Percentiles rank a stretch among this genome's conserved stretches.
Evolutionary conservation across 352 stramenopile species (phyloP).

Genomic region (Pythium rhizo-oryzae): DNA sequence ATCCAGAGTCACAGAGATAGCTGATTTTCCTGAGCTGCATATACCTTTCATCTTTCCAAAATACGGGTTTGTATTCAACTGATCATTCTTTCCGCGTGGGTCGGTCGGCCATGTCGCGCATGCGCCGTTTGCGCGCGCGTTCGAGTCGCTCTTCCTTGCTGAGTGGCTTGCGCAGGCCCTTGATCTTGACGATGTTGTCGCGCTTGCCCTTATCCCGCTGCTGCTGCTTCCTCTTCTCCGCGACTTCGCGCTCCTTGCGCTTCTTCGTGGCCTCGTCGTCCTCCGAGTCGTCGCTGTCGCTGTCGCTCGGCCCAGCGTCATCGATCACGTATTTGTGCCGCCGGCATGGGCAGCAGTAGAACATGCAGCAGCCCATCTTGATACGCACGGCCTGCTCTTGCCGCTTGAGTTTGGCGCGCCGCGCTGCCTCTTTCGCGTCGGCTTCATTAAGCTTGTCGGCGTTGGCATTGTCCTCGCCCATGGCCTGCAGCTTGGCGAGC

Average conservation of each 20-base stretch:
- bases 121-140: constrained; percentile 55
- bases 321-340: constrained; percentile 61
- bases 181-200: constrained; percentile 55
- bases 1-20: no score
- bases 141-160: constrained; percentile 71
- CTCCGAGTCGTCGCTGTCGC: constrained; percentile 40
- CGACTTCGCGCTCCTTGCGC: constrained; percentile 29
- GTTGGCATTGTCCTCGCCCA: constrained; percentile 31
- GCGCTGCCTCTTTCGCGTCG: constrained; percentile 22
- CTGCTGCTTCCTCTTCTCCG: constrained; percentile 30
- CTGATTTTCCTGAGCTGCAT: no score
- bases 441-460: constrained; percentile 35
- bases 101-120: constrained; percentile 72
- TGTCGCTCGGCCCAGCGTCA: constrained; percentile 34
- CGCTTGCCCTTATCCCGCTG: constrained; percentile 34
- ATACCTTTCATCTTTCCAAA: no score
- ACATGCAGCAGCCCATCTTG: constrained; percentile 70
- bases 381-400: constrained; percentile 61
- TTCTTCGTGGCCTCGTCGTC: constrained; percentile 44
- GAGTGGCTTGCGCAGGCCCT: constrained; percentile 56
- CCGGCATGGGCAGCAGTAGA: constrained; percentile 66
- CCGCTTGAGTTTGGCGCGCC: constrained; percentile 45
- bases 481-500: constrained; percentile 36
- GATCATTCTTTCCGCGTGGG: constrained; percentile 57
- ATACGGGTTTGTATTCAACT: no score